Base-by-base conservation (phyloP, 805 yeast genomes). In the Lachancea nothofagi region DNA sequence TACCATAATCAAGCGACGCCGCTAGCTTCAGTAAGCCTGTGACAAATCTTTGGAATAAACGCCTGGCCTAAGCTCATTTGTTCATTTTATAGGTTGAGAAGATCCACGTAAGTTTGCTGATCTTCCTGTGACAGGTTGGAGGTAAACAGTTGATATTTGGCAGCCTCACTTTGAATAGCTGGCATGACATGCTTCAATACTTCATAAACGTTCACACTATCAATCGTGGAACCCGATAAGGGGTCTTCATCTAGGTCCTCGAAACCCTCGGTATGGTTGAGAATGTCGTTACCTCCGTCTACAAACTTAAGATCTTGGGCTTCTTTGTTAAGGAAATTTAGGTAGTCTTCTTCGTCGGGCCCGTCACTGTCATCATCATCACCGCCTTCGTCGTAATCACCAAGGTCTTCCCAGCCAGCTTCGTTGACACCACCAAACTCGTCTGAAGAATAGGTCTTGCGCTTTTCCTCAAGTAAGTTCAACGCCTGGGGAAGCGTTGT, bases 211-310 rank as follows among this genome's bases (percentile, higher is more conserved):
- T 90, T 83, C 36, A 88, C 64, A 29, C 70, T 66, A 55, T 90
- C 97, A 34, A 93, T 70, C 3, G 94, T 80, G 1, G 90, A 82
- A 48, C 80, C 82, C 19, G 83, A 75, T 55, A 83, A 68, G 7
- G 96, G 78, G 55, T 83, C 96, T 54, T 89, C 97, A 33, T 80
- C 78, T 32, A 84, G 70, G 7, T 83, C 93, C 35, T 83, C 93
- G 36, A 77, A 79, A 7, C 77, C 78, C 48, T 76, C 82, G 24
- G 60, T 66, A 14, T 59, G 64, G 33, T 49, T 54, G 36, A 55
- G 59, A 32, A 57, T 43, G 12, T 48, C 53, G 36, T 56, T 57
- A 19, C 55, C 60, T 1, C 67, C 69, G 3, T 62, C 51, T 14
- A 53, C 54, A 29, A 61, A 54, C 30, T 61, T 58, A 36, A 68